Base-by-base conservation (phyloP, 495 filamentous ascomycete genomes). In the Bathelium albidoporum region DNA sequence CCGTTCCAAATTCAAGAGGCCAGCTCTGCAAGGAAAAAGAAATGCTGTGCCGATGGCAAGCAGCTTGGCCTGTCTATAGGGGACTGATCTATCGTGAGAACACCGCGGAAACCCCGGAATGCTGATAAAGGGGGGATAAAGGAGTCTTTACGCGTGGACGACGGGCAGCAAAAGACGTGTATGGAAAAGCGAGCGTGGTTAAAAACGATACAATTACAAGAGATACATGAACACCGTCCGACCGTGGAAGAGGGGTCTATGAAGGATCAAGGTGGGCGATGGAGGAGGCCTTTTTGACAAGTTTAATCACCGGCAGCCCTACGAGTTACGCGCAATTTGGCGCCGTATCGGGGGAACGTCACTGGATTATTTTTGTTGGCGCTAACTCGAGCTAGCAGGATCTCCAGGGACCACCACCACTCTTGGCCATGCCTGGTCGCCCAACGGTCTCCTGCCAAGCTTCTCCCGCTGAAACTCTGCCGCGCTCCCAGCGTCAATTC, bases 381-480 rank as follows among this genome's bases (percentile, higher is more conserved):
- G 24, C 49, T 55, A 29, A 26, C 2, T 24, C 24, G 49, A 5
- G 29, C 20, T 24, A n/a, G 49, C 34, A n/a, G n/a, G n/a, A n/a
- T 39, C 34, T 5, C 34, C 34, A 39, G 49, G 49, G 22, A 20
- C 20, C 24, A 16, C 44, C 18, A 12, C 5, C 18, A 20, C 22
- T 49, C 44, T 18, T 12, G 44, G 44, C 16, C 9, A 9, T 18
- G 18, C 36, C 18, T 41, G 10, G 44, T 49, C n/a, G 9, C 12
- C 49, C 49, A 26, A 55, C 20, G 22, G 22, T 7, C 20, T 26
- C 20, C 2, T 2, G 49, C 49, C 49, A 55, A 55, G 22, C 20
- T 55, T 55, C 49, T 55, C 49, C 20, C 16, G 49, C 49, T 55
- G 49, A 55, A 55, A 55, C 49, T n/a, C n/a, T n/a, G n/a, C 44